Evolutionary conservation across 129 eudicot genomes (phyloP).

Genomic region (Flaveria bidentis): DNA sequence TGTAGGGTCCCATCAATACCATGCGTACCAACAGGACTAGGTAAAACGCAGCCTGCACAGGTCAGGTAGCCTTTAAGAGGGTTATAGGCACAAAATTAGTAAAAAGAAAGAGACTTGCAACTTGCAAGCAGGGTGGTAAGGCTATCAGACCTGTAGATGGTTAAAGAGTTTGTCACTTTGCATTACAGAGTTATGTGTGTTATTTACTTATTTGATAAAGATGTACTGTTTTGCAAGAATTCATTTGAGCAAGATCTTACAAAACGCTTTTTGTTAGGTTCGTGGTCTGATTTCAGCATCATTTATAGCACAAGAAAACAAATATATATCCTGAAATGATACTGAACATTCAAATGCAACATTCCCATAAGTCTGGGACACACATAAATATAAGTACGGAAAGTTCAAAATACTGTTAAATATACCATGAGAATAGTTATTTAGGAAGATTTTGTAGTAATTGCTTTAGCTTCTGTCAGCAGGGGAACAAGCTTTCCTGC

Average conservation of each 20-base stretch:
- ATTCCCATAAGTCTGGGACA: slow-evolving; percentile 13
- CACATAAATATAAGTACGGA: slow-evolving; percentile 19
- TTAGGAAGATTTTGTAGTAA: slow-evolving; percentile 41
- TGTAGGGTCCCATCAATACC: too few species aligned
- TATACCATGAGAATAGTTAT: slow-evolving; percentile 15
- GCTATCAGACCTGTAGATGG: too few species aligned
- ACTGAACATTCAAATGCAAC: slow-evolving; percentile 19
- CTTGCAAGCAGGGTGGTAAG: too few species aligned
- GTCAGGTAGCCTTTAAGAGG: too few species aligned
- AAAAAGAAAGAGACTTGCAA: too few species aligned
- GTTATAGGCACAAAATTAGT: too few species aligned
- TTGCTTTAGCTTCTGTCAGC: slow-evolving; percentile 71
- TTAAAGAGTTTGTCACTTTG: too few species aligned
- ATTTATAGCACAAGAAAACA: slow-evolving; percentile 15
- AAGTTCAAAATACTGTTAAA: slow-evolving; percentile 17
- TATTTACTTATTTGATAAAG: too few species aligned
- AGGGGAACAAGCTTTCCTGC: slow-evolving; percentile 67
- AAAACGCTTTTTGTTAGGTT: neutral
- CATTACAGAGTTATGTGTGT: too few species aligned
- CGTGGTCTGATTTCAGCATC: slow-evolving; percentile 3
- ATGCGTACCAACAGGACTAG: too few species aligned
- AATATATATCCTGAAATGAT: slow-evolving; percentile 15
- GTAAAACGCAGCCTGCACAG: too few species aligned
- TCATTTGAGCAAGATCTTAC: neutral
- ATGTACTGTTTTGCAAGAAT: neutral